Percentiles rank a stretch among this genome's conserved stretches.
phyloP scores from a whole-genome alignment of 139 green algal species.

The Micractinium sp. region DNA sequence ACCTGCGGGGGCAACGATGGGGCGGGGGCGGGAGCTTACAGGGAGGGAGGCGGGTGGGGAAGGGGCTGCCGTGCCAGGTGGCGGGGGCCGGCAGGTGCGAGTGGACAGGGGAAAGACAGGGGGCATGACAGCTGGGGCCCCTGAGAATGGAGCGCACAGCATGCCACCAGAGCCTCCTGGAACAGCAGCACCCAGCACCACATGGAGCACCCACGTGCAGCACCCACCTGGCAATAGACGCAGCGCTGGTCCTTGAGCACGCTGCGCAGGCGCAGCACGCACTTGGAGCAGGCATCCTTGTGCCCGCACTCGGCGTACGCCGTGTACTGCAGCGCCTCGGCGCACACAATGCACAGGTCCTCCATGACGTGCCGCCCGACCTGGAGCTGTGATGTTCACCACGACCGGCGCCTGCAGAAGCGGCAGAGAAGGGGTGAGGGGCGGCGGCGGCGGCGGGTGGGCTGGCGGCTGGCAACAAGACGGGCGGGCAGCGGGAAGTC shows the following conservation, averaged over 20 bases:
- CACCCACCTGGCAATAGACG: slow-evolving; percentile 82
- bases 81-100: too few species aligned
- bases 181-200: not conserved
- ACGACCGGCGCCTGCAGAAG: too few species aligned
- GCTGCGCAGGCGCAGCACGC: slow-evolving; percentile 82
- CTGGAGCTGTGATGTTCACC: too few species aligned
- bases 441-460: not conserved
- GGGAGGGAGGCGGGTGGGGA: too few species aligned
- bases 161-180: too few species aligned
- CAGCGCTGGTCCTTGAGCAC: slow-evolving; percentile 88
- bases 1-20: not conserved
- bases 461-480: not conserved
- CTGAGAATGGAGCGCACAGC: too few species aligned
- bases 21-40: not conserved
- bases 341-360: slow-evolving; percentile 84
- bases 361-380: not conserved
- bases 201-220: not conserved
- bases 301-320: slow-evolving; percentile 87
- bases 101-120: too few species aligned
- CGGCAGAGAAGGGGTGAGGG: too few species aligned
- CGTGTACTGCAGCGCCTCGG: slow-evolving; percentile 84
- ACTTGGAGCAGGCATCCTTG: slow-evolving; percentile 88
- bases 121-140: not conserved
- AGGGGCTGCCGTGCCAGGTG: too few species aligned
- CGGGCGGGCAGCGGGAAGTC: too few species aligned